Percentiles rank a stretch among this genome's conserved stretches.
Conservation (phyloP, 2,329 filamentous ascomycete species). For the Dissoconium aciculare region DNA sequence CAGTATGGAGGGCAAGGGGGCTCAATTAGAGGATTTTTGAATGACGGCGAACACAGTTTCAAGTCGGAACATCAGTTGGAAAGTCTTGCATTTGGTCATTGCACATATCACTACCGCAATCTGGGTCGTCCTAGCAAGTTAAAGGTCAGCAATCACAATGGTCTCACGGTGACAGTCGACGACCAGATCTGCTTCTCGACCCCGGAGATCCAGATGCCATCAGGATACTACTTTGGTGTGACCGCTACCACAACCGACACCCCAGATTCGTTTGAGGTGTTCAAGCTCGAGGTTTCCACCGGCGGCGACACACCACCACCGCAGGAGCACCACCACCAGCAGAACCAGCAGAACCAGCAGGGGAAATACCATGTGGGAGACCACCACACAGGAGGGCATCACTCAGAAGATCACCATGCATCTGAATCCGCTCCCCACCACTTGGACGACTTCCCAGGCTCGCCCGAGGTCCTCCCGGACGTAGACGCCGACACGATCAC, state of each 20-base stretch:
- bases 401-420: constrained; percentile 1
- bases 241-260: constrained; percentile 79
- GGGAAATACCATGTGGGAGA: too few relatives aligned
- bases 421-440: constrained; percentile 11
- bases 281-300: constrained; percentile 56
- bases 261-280: constrained; percentile 87
- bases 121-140: constrained; percentile 69
- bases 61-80: constrained; percentile 62
- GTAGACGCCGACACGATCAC: constrained; percentile 25
- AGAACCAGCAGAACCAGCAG: constrained; percentile 21
- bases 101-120: constrained; percentile 81
- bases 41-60: constrained; percentile 75
- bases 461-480: constrained; percentile 28
- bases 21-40: constrained; percentile 80
- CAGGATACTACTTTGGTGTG: constrained; percentile 70
- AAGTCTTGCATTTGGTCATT: constrained; percentile 81
- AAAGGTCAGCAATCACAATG: constrained; percentile 51
- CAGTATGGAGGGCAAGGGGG: constrained; percentile 64
- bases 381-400: too few relatives aligned
- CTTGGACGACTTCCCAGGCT: constrained; percentile 27
- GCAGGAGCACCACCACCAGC: constrained; percentile 19
- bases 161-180: constrained; percentile 69
- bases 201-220: constrained; percentile 57
- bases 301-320: constrained; percentile 18
- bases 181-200: constrained; percentile 70